Evolutionary conservation across 305 asterid genomes (phyloP), one percentile per base, ranked within the genome.

Genomic region (Fraxinus xanthoxyloides): DNA sequence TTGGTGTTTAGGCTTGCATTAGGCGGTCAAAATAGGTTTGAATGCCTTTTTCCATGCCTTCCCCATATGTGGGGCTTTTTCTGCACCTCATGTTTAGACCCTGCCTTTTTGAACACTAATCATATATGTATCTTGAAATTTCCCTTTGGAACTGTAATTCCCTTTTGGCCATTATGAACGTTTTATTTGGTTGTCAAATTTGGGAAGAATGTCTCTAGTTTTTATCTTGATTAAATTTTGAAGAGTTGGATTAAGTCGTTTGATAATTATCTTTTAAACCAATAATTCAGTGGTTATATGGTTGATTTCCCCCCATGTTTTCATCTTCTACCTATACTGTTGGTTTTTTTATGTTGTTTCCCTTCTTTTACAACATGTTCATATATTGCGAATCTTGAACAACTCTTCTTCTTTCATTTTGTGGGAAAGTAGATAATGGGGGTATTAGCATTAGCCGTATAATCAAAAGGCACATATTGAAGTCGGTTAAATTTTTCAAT

Each of bases 311-410:
- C 73, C 17, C n/a, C 3, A 65, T 65, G 19, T 65, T 65, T 65
- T 65, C 73, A 65, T 65, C n/a, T 28, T 26, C 35, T 65, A 65
- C 73, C 19, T 65, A 26, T 24, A 26, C 73, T 3, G 1, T 26
- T 65, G 73, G 35, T 24, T 65, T 24, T 26, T 65, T 65, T 40
- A 40, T 26, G 73, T 63, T 26, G 73, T 63, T 12, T 32, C 75
- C 36, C 34, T 32, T 54, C 46, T 38, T 63, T 61, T 31, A 17
- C 46, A 36, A 5, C 80, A 81, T 19, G 76, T 65, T 65, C 8
- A 32, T 75, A 23, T 35, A 35, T 84, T 35, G 43, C 24, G 77
- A 79, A 74, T 56, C 72, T 75, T 54, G 61, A 79, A 69, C 76
- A 13, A 12, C 63, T 40, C 7, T 32, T 31, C 3, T 73, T 9